These are phyloP conservation scores for Cardiospermum halicacabum DNA, from an alignment of 345 rosid genomes.

Conservation along the genomic window DNA sequence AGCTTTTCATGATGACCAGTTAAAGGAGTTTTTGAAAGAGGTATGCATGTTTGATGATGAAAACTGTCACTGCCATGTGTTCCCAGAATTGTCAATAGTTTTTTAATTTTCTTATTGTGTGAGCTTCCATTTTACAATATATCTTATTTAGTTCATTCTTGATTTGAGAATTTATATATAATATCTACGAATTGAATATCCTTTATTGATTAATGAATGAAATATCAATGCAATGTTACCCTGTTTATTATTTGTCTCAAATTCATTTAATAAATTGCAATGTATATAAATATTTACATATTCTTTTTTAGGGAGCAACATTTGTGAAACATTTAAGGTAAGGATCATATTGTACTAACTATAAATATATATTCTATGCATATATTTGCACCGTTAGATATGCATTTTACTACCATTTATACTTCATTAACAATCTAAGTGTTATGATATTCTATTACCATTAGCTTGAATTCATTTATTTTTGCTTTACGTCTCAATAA, in stretches of 20 bases:
- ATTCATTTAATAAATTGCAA: neutral
- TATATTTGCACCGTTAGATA: neutral
- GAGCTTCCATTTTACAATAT: neutral
- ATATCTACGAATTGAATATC: no score
- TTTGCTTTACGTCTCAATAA: conserved; percentile 68
- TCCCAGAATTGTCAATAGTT: no score
- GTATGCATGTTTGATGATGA: conserved; percentile 24
- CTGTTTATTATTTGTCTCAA: no score
- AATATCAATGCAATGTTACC: no score
- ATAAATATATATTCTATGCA: no score
- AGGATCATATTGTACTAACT: no score
- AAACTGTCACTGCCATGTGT: neutral
- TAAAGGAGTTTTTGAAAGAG: conserved; percentile 91
- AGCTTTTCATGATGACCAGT: conserved; percentile 83
- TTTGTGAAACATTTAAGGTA: no score
- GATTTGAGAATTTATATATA: no score
- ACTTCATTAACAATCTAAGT: no score
- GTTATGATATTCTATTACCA: neutral
- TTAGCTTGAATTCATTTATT: neutral
- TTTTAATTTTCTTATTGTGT: neutral
- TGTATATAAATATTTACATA: neutral
- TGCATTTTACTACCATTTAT: no score
- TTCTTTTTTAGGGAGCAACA: no score
- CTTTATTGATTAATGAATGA: no score
- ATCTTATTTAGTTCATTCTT: neutral